Evolutionary conservation across 495 filamentous ascomycete genomes (phyloP), one percentile per base, ranked within the genome.

Genomic region (Astrocystis sublimbata): DNA sequence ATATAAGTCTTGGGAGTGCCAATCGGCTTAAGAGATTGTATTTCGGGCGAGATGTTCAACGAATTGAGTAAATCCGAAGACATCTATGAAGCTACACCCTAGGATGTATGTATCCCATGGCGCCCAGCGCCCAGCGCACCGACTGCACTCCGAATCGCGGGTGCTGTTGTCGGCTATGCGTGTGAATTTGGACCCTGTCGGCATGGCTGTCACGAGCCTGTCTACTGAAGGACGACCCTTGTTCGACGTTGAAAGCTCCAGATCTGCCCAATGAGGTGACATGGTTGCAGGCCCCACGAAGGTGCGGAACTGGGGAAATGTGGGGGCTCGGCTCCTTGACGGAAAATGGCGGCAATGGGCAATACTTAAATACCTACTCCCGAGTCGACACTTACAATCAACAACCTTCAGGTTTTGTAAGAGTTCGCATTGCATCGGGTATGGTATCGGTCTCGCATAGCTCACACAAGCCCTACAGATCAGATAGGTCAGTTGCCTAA

Each of bases 161-260:
- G 35, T 60, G 59, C 58, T 63, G 46, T 51, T 42, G 52, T 71
- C 69, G 69, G 69, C 65, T 71, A 69, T 57, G 54, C n/a, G n/a
- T n/a, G n/a, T n/a, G n/a, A 51, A 62, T 63, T 60, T n/a, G n/a
- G 55, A 63, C 40, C 55, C 58, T 61, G 46, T n/a, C n/a, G n/a
- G n/a, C n/a, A n/a, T n/a, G n/a, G n/a, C n/a, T n/a, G n/a, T 43
- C 45, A 30, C 21, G 38, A 33, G 19, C 12, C 53, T 21, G 19
- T 47, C 19, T 15, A 24, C 4, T 17, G 42, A 8, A 26, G 35
- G 17, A 36, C 28, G 19, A 19, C 19, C 24, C 41, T 46, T 24
- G 50, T 50, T 40, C 53, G n/a, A n/a, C n/a, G n/a, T n/a, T n/a
- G n/a, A 28, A 1, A 26, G 45, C 13, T 30, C 46, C 9, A n/a